Conservation (phyloP, 257 asterid species). For the Nicotiana undulata region DNA sequence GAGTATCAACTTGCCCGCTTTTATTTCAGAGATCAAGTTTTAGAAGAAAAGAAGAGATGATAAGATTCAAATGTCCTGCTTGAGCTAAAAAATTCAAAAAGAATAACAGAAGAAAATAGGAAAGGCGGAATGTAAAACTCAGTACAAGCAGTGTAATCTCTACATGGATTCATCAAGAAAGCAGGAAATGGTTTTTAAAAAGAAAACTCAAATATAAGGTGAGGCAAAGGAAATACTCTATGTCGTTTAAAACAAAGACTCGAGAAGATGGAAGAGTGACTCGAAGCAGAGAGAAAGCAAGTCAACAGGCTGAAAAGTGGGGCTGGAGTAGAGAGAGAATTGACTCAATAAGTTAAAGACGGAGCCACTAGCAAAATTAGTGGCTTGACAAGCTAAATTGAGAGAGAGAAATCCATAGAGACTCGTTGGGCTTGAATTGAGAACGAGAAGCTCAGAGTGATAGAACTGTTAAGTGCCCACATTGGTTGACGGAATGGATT, state of each 20-base stretch:
- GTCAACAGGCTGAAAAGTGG: neutral
- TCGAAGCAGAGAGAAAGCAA: neutral
- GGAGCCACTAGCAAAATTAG: neutral
- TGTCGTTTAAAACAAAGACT: neutral
- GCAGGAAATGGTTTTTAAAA: neutral
- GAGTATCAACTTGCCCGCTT: constrained; percentile 98
- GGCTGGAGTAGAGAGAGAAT: neutral
- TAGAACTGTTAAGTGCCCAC: neutral
- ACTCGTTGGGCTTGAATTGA: neutral
- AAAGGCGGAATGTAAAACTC: neutral
- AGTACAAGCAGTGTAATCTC: neutral
- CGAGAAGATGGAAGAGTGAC: neutral
- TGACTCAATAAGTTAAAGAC: neutral
- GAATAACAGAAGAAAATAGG: neutral
- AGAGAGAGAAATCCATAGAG: neutral
- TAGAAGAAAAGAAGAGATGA: constrained; percentile 8
- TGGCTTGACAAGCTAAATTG: neutral
- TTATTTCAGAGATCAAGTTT: constrained; percentile 26
- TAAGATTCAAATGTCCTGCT: neutral
- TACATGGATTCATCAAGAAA: neutral
- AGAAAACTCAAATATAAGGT: neutral
- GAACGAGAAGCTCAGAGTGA: neutral
- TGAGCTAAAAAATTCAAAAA: neutral
- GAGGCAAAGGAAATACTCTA: neutral
- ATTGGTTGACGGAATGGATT: no score